Base-by-base conservation (phyloP, 139 green algal species). In the Chlorella sp. region DNA sequence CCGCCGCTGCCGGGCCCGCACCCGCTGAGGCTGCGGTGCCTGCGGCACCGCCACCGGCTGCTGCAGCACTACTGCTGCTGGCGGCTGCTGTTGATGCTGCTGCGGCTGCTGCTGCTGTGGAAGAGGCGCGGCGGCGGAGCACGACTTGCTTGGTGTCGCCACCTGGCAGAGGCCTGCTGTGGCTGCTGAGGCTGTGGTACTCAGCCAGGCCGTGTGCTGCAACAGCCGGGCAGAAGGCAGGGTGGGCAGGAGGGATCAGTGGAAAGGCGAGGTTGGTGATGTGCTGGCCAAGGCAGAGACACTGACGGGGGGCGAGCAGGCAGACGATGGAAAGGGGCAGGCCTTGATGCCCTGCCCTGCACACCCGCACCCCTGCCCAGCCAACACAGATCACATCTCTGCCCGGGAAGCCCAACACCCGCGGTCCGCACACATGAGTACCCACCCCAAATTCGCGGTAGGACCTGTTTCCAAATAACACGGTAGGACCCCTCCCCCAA, bases 181-280 rank as follows among this genome's bases (percentile, higher is more conserved):
- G n/a, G 28, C 71, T 87, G 53, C 66, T 9, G 1, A 95, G 64
- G 7, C 61, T 61, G 78, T 95, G 92, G 69, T 89, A 95, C 69
- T 93, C 76, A 30, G 91, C 92, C 36, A 95, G 82, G 30, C 88
- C 89, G 90, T 95, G 93, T 12, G 77, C 78, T 78, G 71, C 71
- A 40, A 30, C 15, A 7, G 71, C 12, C 2, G 32, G 71, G 32
- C 48, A 21, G 5, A 34, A 1, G 0, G 32, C n/a, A n/a, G 5
- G 32, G 71, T 30, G 24, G 71, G 71, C 71, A 78, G 71, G 32
- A 15, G 1, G 32, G 28, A 22, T 37, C 32, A 34, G 71, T 37
- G 71, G 71, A 26, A 30, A 34, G 24, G 21, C 1, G 68, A 36
- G 68, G 48, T 32, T n/a, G 68, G 32, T 1, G 1, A 1, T 7